Evolutionary conservation across 345 rosid species (phyloP), one percentile per base, ranked within the genome.

Genomic region (Hibiscus syriacus): DNA sequence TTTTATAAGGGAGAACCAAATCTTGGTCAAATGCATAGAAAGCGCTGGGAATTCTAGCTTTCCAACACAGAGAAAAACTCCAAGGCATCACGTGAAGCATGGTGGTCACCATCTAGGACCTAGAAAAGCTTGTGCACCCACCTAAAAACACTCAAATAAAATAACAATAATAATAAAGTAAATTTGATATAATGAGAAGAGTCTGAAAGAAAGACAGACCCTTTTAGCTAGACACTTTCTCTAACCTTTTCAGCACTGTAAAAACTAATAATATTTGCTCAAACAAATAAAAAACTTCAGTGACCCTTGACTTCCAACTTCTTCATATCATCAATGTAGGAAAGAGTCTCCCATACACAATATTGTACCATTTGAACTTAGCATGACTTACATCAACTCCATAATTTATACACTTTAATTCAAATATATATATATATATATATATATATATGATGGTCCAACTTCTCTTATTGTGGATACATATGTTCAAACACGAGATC

Each of bases 71-170:
- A n/a, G n/a, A 75, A 79, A 73, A 76, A 76, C 17, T 70, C 76
- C 78, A 65, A 80, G 72, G 34, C 69, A 70, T 78, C 81, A 78
- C 82, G 79, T 80, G 82, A 71, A 63, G 58, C 71, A 32, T 61
- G 58, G 50, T 73, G 76, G 78, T 76, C 80, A 67, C 73, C 66
- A 72, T 75, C 78, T 66, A 67, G 68, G 62, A 62, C 75, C 60
- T 64, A 64, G 38, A 64, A 64, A 64, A 45, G 54, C 55, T 63
- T 38, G 54, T 41, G 54, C 17, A 55, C 62, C 41, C 41, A 38
- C 41, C 41, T 38, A 38, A 38, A 38, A 38, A 38, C 39, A 46
- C 52, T 46, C 17, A n/a, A 67, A 38, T 38, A 36, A 14, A 38
- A 38, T 10, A 55, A 55, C 0, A 25, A 56, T 7, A 68, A 34